Conservation (phyloP, 768 basidiomycete genomes). For the Neoboletus magnificus region DNA sequence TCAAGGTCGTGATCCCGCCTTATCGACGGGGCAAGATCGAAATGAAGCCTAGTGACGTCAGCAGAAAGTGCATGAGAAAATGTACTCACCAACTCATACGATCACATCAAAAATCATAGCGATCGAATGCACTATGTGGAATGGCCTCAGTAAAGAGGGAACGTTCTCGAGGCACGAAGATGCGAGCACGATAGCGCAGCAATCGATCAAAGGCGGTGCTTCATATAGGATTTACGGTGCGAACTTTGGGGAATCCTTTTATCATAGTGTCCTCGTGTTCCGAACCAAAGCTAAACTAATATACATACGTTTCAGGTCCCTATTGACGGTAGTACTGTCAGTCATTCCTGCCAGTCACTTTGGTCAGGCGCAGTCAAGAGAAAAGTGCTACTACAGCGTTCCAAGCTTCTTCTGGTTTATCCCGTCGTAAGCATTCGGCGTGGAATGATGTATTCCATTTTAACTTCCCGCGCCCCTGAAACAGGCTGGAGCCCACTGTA, state of each 20-base stretch:
- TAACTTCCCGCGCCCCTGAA: background rate
- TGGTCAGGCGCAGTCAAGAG: background rate
- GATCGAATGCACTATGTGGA: too few species aligned
- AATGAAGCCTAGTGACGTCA: background rate
- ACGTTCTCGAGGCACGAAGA: too few species aligned
- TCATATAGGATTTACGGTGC: too few species aligned
- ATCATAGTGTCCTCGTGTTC: too few species aligned
- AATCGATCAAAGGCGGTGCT: too few species aligned
- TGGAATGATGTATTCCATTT: conserved; percentile 2
- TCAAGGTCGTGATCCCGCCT: background rate
- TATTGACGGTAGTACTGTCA: background rate
- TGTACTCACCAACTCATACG: background rate
- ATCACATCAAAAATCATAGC: too few species aligned
- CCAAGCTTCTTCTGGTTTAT: conserved; percentile 9
- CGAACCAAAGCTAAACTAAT: background rate
- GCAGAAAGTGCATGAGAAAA: background rate
- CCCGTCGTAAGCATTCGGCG: background rate
- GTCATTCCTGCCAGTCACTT: background rate
- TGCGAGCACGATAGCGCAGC: too few species aligned
- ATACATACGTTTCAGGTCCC: background rate
- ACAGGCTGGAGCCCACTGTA: background rate
- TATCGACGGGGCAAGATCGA: background rate
- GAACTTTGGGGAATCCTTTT: too few species aligned
- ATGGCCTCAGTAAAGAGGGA: too few species aligned
- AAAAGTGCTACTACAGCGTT: conserved; percentile 6